A percentile compares a stretch with the other conserved stretches of the same genome.
phyloP scores from a whole-genome alignment of 441 rosid genomes.

The Erodium texanum region DNA sequence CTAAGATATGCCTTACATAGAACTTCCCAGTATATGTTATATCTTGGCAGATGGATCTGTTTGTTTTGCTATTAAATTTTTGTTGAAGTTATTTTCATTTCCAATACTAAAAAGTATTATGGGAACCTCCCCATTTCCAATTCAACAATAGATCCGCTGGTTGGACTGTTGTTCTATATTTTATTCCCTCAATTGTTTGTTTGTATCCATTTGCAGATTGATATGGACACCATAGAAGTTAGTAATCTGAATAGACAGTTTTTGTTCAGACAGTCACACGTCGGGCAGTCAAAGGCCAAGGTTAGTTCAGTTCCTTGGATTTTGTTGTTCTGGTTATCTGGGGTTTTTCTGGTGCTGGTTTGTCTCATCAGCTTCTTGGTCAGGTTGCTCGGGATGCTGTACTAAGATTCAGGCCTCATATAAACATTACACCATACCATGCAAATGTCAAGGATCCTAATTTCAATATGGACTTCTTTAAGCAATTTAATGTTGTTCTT shows the following conservation, averaged over 20 bases:
- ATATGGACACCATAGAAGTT: conserved; percentile 98
- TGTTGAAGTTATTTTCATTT: background rate
- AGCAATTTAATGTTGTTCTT: conserved; percentile 84
- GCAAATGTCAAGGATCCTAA: conserved; percentile 75
- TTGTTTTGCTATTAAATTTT: background rate
- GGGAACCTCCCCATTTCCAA: background rate
- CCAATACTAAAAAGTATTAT: background rate
- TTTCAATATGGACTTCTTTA: conserved; percentile 81
- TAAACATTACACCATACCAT: conserved; percentile 70
- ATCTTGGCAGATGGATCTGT: background rate
- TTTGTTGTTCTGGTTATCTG: conserved; percentile 7
- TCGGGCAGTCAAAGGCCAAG: conserved; percentile 97
- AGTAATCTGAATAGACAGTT: conserved; percentile 96
- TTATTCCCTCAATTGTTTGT: conserved; percentile 14
- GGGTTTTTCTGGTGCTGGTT: background rate
- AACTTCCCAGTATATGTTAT: no score
- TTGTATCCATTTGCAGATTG: conserved; percentile 50
- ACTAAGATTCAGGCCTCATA: conserved; percentile 77
- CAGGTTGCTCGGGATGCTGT: conserved; percentile 98
- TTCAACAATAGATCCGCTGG: background rate
- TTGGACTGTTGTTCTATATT: conserved; percentile 1
- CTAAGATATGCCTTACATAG: no score
- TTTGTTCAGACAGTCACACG: conserved; percentile 83
- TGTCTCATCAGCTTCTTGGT: conserved; percentile 16
- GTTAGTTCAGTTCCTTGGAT: conserved; percentile 24